Conservation (phyloP, 495 filamentous ascomycete species). For the Penicillium coprophilum region DNA sequence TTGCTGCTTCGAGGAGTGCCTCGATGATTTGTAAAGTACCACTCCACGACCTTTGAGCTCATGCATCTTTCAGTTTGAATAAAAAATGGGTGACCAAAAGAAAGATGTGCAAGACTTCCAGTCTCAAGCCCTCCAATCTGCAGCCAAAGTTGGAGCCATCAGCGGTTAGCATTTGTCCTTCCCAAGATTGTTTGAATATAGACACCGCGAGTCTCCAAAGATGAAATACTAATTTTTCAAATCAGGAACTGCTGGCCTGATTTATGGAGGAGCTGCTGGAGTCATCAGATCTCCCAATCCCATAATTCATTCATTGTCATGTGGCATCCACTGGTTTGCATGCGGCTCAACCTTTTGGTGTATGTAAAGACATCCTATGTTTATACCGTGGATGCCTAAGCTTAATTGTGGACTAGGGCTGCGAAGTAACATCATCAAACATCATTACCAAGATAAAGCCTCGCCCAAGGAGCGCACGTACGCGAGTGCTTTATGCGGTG, state of each 20-base stretch:
- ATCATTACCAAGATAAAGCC: constrained; percentile 49
- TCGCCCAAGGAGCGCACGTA: constrained; percentile 54
- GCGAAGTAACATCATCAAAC: constrained; percentile 41
- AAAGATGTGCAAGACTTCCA: constrained; percentile 17
- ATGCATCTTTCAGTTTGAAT: constrained; percentile 13
- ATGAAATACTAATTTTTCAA: constrained; percentile 4
- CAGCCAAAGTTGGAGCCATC: constrained; percentile 52
- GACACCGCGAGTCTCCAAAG: background rate
- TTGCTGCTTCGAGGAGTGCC: constrained; percentile 8
- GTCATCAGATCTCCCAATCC: constrained; percentile 65
- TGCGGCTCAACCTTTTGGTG: constrained; percentile 78
- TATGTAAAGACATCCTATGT: constrained; percentile 37
- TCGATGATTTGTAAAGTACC: constrained; percentile 3
- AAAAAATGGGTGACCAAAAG: constrained; percentile 35
- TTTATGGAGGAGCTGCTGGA: constrained; percentile 67
- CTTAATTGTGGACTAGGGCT: constrained; percentile 28
- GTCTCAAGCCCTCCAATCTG: constrained; percentile 34
- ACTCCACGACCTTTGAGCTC: constrained; percentile 4
- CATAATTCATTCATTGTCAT: constrained; percentile 66
- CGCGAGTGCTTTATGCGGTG: constrained; percentile 68
- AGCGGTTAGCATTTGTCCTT: constrained; percentile 45
- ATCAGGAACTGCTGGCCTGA: constrained; percentile 66
- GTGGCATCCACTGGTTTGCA: constrained; percentile 75
- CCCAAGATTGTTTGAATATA: background rate
- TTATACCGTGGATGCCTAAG: constrained; percentile 13